Conservation (phyloP, 164 flowering plant genomes). For the Berberis vulgaris region DNA sequence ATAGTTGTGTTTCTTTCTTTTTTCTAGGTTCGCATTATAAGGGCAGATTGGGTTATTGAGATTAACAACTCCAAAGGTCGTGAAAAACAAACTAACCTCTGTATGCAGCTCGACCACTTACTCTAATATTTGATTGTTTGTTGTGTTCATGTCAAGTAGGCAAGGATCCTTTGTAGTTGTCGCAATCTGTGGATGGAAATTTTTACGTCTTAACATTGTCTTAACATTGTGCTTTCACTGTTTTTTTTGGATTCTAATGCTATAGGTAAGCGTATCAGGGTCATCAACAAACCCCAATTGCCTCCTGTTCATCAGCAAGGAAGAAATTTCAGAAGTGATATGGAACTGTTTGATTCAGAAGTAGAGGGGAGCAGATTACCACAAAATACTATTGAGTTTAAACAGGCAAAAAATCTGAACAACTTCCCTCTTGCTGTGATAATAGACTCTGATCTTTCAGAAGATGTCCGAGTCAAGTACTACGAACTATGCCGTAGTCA, state of each 20-base stretch:
- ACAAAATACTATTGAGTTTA: not conserved
- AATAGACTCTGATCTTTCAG: not conserved
- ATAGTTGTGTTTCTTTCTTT: not conserved
- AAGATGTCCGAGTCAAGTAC: not conserved
- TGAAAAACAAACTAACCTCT: not conserved
- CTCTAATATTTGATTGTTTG: not conserved
- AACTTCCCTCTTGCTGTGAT: not conserved
- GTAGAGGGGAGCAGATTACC: not conserved
- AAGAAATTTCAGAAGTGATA: not conserved
- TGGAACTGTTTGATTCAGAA: not conserved
- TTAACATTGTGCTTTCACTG: not conserved
- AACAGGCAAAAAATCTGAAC: not conserved
- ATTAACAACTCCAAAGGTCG: not conserved
- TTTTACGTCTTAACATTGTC: not conserved
- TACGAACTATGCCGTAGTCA: constrained; percentile 1
- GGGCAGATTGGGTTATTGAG: not conserved
- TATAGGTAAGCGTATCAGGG: not conserved
- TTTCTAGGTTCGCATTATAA: constrained; percentile 4
- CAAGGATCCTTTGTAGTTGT: not conserved
- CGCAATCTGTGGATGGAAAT: not conserved
- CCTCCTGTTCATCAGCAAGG: not conserved
- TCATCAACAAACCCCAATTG: not conserved
- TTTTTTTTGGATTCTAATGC: not conserved
- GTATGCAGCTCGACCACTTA: not conserved
- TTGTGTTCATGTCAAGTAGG: not conserved